Conservation (phyloP, 148 eudicot genomes). For the Bassia scoparia region DNA sequence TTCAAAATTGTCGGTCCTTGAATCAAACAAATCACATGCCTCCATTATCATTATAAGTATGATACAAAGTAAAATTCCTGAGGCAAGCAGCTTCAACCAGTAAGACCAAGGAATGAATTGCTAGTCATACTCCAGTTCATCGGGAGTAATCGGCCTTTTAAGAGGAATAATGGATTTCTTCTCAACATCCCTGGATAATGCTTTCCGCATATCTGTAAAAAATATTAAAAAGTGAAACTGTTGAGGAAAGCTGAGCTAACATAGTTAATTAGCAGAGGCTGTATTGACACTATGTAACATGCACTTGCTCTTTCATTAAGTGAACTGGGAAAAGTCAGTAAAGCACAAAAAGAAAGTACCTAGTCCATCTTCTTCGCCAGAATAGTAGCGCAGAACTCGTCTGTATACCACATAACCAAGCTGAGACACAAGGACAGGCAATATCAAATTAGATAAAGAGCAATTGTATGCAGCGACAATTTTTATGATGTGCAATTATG, state of each 20-base stretch:
- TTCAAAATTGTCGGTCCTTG: not conserved
- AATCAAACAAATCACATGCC: not conserved
- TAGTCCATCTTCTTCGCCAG: slow-evolving; percentile 97
- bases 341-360: slow-evolving; percentile 39
- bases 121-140: slow-evolving; percentile 65
- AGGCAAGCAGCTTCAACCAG: not conserved
- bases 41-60: not conserved
- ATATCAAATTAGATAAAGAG: not conserved
- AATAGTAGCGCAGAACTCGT: slow-evolving; percentile 88
- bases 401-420: slow-evolving; percentile 87
- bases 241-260: not conserved
- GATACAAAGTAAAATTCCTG: not conserved
- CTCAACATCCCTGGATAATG: slow-evolving; percentile 58
- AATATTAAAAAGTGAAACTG: not conserved
- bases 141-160: slow-evolving; percentile 59
- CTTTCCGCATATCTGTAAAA: slow-evolving; percentile 73
- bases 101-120: not conserved
- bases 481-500: not conserved
- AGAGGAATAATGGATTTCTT: slow-evolving; percentile 64
- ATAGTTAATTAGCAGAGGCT: not conserved
- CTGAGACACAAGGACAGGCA: slow-evolving; percentile 41
- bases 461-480: not conserved
- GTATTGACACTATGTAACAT: not conserved
- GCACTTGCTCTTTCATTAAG: not conserved
- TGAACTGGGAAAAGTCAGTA: not conserved